Evolutionary conservation across 768 basidiomycete genomes (phyloP), one percentile per base, ranked within the genome.

Genomic region (Termitomyces sp.): DNA sequence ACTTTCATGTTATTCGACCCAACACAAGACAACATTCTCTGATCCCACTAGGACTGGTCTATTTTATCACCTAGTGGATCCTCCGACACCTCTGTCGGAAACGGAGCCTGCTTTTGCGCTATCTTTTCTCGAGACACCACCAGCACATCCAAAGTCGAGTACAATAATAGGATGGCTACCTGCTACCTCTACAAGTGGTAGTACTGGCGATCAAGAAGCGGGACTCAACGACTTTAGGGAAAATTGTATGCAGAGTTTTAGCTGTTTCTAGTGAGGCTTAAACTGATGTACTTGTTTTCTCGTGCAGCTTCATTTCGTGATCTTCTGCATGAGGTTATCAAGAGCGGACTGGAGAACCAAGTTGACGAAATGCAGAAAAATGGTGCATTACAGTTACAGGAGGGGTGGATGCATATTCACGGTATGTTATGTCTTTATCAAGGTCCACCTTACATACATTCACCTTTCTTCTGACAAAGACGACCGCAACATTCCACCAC

Each of bases 381-480:
- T 56, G 80, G 79, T 6, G 91, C 90, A 10, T 68, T 79, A 32
- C 88, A 89, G 64, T 70, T 84, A 3, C 81, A 80, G 59, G 70
- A 82, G 20, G 91, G 91, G n/a, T 93, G 91, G 91, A 88, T 93
- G 87, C 91, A 93, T 66, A 85, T 93, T 47, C 82, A 91, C 45
- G 81, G 81, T 78, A 57, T 26, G 38, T 14, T 26, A 22, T n/a
- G 10, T 18, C 35, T 62, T 26, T 38, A 11, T 38, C 14, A 13
- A 20, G 18, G 11, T 26, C 7, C 5, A 40, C 36, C 24, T 40
- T 63, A 44, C 52, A 32, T 32, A n/a, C n/a, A n/a, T 40, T 7
- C 26, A 36, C n/a, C 48, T 52, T 18, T 22, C 16, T 11, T n/a
- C 43, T 18, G 52, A 4, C 10, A 1, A 30, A 92, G 91, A 93